Conservation (phyloP, 176 grass and related monocot genomes). For the Oryza nivara region DNA sequence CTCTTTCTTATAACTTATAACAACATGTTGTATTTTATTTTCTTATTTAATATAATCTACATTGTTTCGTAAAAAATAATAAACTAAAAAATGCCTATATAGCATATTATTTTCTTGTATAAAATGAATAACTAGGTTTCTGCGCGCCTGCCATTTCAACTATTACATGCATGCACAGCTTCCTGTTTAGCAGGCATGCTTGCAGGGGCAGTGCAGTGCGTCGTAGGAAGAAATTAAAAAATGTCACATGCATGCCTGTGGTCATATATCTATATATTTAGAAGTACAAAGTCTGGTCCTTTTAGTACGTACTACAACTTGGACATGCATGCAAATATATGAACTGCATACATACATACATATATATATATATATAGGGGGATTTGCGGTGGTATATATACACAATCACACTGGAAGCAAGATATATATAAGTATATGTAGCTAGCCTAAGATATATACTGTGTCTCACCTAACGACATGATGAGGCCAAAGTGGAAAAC, state of each 20-base stretch:
- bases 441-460: not conserved
- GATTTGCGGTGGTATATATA: not conserved
- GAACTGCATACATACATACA: not conserved
- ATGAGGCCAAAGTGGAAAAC: not conserved
- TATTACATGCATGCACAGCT: not conserved
- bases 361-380: not conserved
- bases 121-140: not conserved
- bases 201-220: not conserved
- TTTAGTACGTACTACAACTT: not conserved
- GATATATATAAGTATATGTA: not conserved
- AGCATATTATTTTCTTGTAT: not conserved
- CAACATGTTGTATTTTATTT: not conserved
- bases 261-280: not conserved
- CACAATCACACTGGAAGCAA: not conserved
- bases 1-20: not conserved
- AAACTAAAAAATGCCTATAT: not conserved
- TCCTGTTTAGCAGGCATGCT: not conserved
- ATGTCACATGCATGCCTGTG: slow-evolving; percentile 5
- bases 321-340: not conserved
- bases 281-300: slow-evolving; percentile 5
- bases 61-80: not conserved
- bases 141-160: not conserved
- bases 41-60: not conserved
- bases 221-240: slow-evolving; percentile 11
- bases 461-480: not conserved